Conservation (phyloP, 1,284 basidiomycete species). For the Sanghuangporus baumii region DNA sequence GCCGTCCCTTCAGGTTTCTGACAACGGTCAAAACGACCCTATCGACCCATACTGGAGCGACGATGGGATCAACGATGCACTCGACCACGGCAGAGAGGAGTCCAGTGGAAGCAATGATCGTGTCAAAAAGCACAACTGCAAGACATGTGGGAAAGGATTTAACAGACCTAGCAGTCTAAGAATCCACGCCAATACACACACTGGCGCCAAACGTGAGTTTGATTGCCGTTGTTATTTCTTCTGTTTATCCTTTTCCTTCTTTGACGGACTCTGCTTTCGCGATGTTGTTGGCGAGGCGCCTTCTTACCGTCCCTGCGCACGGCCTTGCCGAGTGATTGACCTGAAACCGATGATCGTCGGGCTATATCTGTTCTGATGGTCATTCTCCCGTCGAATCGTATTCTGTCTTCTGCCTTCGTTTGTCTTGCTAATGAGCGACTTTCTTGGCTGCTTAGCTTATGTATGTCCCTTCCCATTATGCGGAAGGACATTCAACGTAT, state of each 20-base stretch:
- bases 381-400: not conserved
- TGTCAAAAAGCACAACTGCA: conserved; percentile 52
- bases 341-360: not conserved
- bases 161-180: conserved; percentile 71
- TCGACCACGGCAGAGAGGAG: not conserved
- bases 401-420: not conserved
- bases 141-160: conserved; percentile 64
- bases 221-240: not conserved
- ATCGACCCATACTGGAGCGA: not conserved
- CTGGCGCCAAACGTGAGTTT: conserved; percentile 70
- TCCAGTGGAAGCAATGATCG: not conserved
- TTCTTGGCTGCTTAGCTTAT: conserved; percentile 43
- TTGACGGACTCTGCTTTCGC: not conserved
- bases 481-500: conserved; percentile 36
- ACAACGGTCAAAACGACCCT: not conserved
- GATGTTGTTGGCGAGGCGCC: not conserved
- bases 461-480: conserved; percentile 44
- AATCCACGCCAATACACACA: conserved; percentile 74
- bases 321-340: not conserved
- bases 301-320: not conserved
- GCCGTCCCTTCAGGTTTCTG: not conserved
- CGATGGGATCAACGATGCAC: not conserved
- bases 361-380: not conserved
- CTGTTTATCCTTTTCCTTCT: not conserved
- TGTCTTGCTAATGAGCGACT: not conserved